Conservation (phyloP, 345 rosid genomes). For the Combretum micranthum region DNA sequence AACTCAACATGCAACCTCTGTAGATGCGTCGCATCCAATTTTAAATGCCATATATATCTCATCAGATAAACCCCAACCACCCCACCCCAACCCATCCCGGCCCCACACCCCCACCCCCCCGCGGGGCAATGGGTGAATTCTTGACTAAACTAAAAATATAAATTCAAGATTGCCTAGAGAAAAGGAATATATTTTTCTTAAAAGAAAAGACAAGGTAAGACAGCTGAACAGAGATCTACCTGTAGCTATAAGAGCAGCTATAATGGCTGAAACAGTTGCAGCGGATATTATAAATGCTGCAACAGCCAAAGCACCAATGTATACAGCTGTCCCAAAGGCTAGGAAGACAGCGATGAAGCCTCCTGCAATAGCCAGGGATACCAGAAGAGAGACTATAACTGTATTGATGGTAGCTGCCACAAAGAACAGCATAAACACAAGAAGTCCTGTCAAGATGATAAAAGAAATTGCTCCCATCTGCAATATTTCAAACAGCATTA, state of each 20-base stretch:
- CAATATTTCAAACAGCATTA: constrained; percentile 8
- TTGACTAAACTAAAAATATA: neutral
- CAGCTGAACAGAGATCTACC: constrained; percentile 25
- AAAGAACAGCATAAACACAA: constrained; percentile 69
- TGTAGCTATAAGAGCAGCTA: constrained; percentile 51
- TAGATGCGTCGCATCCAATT: too few species aligned
- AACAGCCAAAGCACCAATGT: constrained; percentile 67
- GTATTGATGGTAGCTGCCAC: constrained; percentile 75
- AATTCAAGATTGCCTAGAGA: neutral
- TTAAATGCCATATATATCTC: too few species aligned
- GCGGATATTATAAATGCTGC: constrained; percentile 66
- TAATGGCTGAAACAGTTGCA: constrained; percentile 50
- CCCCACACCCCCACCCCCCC: too few species aligned
- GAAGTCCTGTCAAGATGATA: constrained; percentile 62
- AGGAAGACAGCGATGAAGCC: constrained; percentile 82
- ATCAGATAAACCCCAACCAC: too few species aligned
- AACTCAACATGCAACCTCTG: too few species aligned
- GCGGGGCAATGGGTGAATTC: neutral
- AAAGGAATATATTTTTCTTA: neutral
- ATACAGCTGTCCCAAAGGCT: constrained; percentile 52
- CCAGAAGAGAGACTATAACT: constrained; percentile 56
- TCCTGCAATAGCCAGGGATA: constrained; percentile 83
- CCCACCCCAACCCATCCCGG: too few species aligned
- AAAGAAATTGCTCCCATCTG: constrained; percentile 75
- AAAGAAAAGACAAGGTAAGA: neutral